Base-by-base conservation (phyloP, 148 eudicot species). In the Fagopyrum esculentum region DNA sequence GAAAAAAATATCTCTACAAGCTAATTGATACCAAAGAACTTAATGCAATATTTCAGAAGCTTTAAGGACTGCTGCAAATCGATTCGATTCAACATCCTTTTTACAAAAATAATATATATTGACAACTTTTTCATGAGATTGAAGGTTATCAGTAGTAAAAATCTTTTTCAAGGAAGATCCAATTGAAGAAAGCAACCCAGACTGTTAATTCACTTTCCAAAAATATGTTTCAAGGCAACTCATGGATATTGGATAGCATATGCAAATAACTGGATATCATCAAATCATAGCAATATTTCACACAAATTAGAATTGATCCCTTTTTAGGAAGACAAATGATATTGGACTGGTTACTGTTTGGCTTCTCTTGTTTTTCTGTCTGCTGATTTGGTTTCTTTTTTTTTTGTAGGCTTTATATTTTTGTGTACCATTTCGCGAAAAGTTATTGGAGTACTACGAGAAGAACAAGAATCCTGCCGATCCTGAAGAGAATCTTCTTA, bases 361-460 rank as follows among this genome's bases (percentile, higher is more conserved):
- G 12, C 43, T 60, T 52, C 10, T 51, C 17, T 30, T 74, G 13
- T 10, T 19, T 30, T 9, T 43, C 7, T 57, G 68, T 10, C n/a
- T 29, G 49, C 45, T 10, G 45, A 56, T 59, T 81, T 73, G 78
- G 4, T 43, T 46, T 51, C 49, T 79, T 56, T 73, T 80, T 64
- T 66, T 60, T n/a, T n/a, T n/a, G n/a, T 66, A 95, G 98, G 96
- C 97, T 43, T 85, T 95, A 12, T 95, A 95, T 71, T 95, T 92
- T 80, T 95, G 98, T 85, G 94, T 90, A 44, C 98, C 97, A 51
- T 95, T 95, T 78, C 97, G 97, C 44, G 97, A 95, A 73, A 90
- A 90, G 60, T 63, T 95, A 69, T 86, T 92, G 66, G 96, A 90
- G 70, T 92, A 95, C 77, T 90, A 89, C 83, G 89, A 88, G 73